phyloP scores from a whole-genome alignment of 2,329 filamentous ascomycete genomes.

The Epichloe festucae region DNA sequence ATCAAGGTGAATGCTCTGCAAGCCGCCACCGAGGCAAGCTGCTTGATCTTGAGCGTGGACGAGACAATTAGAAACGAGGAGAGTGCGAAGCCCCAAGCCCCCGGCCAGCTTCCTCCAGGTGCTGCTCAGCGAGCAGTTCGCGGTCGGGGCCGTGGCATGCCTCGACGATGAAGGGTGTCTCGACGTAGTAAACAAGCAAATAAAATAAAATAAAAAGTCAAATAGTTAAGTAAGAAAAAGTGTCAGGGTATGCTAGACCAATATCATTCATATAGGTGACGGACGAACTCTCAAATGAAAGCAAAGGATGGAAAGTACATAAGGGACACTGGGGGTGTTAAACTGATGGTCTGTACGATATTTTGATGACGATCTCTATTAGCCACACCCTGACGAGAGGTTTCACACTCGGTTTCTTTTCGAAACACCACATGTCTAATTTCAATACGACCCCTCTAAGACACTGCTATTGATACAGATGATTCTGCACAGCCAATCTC shows the following conservation, averaged over 20 bases:
- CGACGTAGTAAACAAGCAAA: background rate
- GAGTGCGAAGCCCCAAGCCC: constrained; percentile 71
- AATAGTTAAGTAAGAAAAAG: background rate
- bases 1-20: constrained; percentile 97
- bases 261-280: background rate
- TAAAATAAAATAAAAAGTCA: constrained; percentile 1
- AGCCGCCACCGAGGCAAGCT: constrained; percentile 88
- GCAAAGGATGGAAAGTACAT: background rate
- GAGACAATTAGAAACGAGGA: constrained; percentile 99
- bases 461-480: too few relatives aligned
- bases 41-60: constrained; percentile 89
- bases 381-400: background rate
- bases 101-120: constrained; percentile 62
- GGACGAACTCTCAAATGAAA: background rate
- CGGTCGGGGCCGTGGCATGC: constrained; percentile 79
- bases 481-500: too few relatives aligned
- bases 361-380: constrained; percentile 15
- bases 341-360: constrained; percentile 24
- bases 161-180: constrained; percentile 47
- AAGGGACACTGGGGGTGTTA: background rate
- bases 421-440: too few relatives aligned
- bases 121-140: constrained; percentile 82
- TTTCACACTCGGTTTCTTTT: background rate
- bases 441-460: too few relatives aligned
- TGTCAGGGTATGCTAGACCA: background rate